Conservation (phyloP, 495 filamentous ascomycete species). For the Penicillium samsonianum region DNA sequence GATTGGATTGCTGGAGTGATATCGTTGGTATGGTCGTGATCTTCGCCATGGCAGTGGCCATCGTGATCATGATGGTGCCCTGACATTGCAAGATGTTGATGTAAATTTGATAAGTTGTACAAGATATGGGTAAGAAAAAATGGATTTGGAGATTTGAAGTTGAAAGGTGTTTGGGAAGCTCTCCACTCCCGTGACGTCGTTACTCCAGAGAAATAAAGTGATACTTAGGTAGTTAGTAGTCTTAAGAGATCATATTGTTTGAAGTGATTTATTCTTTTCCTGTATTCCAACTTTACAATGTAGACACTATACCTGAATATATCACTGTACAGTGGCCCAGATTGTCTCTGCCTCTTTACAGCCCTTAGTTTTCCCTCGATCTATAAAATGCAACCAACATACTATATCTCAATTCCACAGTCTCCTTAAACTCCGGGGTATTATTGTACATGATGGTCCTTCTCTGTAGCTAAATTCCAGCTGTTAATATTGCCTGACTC, state of each 20-base stretch:
- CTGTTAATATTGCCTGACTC: constrained; percentile 41
- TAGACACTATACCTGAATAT: background rate
- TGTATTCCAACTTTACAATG: background rate
- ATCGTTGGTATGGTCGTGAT: constrained; percentile 86
- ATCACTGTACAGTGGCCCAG: background rate
- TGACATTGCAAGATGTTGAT: constrained; percentile 32
- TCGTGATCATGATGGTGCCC: constrained; percentile 47
- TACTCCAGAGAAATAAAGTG: constrained; percentile 1
- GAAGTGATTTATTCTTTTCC: too few species aligned
- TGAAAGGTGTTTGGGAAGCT: constrained; percentile 4
- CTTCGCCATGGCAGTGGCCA: constrained; percentile 46
- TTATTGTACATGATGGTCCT: constrained; percentile 5
- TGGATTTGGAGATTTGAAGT: constrained; percentile 1
- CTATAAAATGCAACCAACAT: background rate
- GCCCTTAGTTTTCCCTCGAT: background rate
- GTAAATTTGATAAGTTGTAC: background rate
- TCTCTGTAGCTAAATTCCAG: background rate
- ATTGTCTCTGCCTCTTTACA: background rate
- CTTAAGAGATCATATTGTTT: too few species aligned
- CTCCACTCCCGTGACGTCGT: constrained; percentile 29
- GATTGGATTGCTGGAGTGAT: constrained; percentile 85
- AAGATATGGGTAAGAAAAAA: background rate
- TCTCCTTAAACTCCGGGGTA: constrained; percentile 16
- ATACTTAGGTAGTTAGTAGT: background rate
- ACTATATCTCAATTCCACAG: background rate